Conservation (phyloP, 176 grass and related monocot genomes). For the Puccinellia tenuiflora region DNA sequence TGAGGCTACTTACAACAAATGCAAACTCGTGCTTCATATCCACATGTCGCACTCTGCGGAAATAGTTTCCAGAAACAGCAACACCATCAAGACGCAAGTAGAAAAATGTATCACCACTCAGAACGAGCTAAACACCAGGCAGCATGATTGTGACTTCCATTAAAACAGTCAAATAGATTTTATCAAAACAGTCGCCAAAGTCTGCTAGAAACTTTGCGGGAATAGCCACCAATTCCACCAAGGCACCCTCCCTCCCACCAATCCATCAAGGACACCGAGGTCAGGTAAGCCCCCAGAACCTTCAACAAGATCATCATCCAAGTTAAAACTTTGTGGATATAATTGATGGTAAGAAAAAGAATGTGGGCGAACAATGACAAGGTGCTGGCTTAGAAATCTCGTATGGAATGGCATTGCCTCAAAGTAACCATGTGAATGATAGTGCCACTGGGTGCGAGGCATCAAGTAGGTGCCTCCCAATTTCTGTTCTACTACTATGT, state of each 20-base stretch:
- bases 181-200: constrained; percentile 49
- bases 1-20: constrained; percentile 81
- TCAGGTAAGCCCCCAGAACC: constrained; percentile 83
- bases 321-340: constrained; percentile 66
- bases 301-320: constrained; percentile 95
- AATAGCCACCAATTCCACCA: constrained; percentile 41
- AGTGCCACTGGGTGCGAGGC: background rate
- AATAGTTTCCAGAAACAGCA: constrained; percentile 58
- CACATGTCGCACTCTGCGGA: constrained; percentile 94
- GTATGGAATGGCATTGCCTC: background rate
- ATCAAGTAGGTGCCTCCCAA: background rate
- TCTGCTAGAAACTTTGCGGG: constrained; percentile 40
- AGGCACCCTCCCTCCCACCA: constrained; percentile 42
- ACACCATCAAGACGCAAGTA: constrained; percentile 39
- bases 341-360: constrained; percentile 42
- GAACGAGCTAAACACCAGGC: background rate
- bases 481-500: too few species aligned
- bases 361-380: constrained; percentile 21
- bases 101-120: constrained; percentile 32
- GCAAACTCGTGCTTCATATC: constrained; percentile 99
- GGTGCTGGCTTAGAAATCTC: background rate
- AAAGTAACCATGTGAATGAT: background rate
- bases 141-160: constrained; percentile 23
- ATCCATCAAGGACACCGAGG: constrained; percentile 51
- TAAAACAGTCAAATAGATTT: constrained; percentile 16